Conservation (phyloP, 164 flowering plant species). For the Nelumbo lutea region DNA sequence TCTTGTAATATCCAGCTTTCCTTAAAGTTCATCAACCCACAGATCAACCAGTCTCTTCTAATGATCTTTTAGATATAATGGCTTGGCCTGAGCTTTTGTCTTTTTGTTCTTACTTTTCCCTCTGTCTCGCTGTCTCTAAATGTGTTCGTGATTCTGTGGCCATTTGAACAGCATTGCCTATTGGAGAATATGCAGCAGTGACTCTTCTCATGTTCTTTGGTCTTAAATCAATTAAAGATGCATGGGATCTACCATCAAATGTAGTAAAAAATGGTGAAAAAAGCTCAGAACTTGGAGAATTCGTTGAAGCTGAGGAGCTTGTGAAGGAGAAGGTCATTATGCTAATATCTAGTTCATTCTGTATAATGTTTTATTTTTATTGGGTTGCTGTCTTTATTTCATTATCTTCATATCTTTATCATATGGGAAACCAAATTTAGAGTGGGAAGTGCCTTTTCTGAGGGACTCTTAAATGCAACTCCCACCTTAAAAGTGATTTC, state of each 20-base stretch:
- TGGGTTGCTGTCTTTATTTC: neutral
- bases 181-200: slow-evolving; percentile 97
- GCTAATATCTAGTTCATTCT: neutral
- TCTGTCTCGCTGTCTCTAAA: neutral
- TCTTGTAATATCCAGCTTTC: too few relatives aligned
- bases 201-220: slow-evolving; percentile 90
- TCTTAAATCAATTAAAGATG: slow-evolving; percentile 84
- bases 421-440: too few relatives aligned
- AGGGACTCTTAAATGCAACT: too few relatives aligned
- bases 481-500: too few relatives aligned
- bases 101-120: too few relatives aligned
- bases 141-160: neutral
- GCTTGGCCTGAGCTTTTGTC: neutral
- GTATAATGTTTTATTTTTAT: neutral
- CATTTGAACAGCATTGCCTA: slow-evolving; percentile 69
- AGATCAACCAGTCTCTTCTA: neutral
- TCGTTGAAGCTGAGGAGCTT: slow-evolving; percentile 93
- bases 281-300: slow-evolving; percentile 73
- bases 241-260: slow-evolving; percentile 87
- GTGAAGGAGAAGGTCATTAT: slow-evolving; percentile 80
- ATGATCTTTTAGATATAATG: neutral
- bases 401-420: neutral
- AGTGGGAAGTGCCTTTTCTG: too few relatives aligned
- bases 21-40: neutral
- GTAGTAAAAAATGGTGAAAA: slow-evolving; percentile 37